Percentiles rank a stretch among this genome's conserved stretches.
These are phyloP conservation scores for Naematelia encephala DNA, from an alignment of 768 basidiomycete genomes.

Conservation along the genomic window DNA sequence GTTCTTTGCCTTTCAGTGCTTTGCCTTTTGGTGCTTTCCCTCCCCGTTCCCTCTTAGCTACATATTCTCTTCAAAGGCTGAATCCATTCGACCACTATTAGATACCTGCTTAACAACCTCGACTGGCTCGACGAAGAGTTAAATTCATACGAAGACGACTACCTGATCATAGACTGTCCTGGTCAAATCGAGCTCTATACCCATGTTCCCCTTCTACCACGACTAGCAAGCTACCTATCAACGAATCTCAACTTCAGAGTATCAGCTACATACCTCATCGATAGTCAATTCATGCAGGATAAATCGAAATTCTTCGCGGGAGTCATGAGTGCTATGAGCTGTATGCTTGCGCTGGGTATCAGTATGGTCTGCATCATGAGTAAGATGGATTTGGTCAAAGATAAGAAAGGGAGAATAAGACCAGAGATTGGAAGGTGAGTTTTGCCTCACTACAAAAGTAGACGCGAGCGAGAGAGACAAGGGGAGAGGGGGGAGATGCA, in stretches of 20 bases:
- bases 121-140: constrained; percentile 98
- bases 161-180: constrained; percentile 57
- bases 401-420: constrained; percentile 55
- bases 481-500: too few species aligned
- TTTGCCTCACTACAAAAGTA: too few species aligned
- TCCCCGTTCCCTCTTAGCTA: too few species aligned
- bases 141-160: constrained; percentile 92
- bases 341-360: constrained; percentile 96
- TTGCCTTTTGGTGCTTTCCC: background rate
- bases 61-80: too few species aligned
- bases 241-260: constrained; percentile 73
- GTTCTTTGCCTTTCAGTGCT: background rate
- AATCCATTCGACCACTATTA: too few species aligned
- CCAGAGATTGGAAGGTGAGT: constrained; percentile 81
- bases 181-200: constrained; percentile 96
- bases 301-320: constrained; percentile 98
- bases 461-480: too few species aligned
- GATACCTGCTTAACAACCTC: constrained; percentile 93
- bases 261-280: constrained; percentile 88
- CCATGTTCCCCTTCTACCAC: constrained; percentile 93
- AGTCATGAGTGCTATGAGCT: constrained; percentile 95
- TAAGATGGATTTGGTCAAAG: constrained; percentile 93
- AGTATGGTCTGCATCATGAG: constrained; percentile 98
- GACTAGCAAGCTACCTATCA: constrained; percentile 66
- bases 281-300: constrained; percentile 99